Base-by-base conservation (phyloP, 805 yeast genomes). In the Candida loeiensis region DNA sequence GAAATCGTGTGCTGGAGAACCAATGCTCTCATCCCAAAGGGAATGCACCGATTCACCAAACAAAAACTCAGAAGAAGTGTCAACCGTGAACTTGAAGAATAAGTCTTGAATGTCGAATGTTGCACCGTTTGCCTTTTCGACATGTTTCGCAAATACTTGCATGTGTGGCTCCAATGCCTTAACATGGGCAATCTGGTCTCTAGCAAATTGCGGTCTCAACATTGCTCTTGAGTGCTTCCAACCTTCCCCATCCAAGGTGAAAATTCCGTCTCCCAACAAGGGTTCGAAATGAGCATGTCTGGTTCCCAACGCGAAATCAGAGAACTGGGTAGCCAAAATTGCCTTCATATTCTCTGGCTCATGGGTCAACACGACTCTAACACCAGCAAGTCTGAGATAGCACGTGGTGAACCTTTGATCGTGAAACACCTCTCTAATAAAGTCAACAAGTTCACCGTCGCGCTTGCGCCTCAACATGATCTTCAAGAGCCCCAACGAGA, bases 41-140 rank as follows among this genome's bases (percentile, higher is more conserved):
- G 61, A 50, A 31, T 55, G 56, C 33, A 56, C 57, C 6, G 64
- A 54, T 45, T 63, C 67, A 16, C 73, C 73, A 51, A 68, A 64
- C 39, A 68, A 58, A 46, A 66, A 66, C 49, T 68, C 72, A 17
- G 70, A 56, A 7, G 72, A 61, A 19, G 69, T 59, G 46, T 68
- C 73, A 40, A 66, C 54, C 12, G 73, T 66, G 15, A 64, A 55
- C 36, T 49, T 53, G 45, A 55, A 60, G 45, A 64, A 60, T 24
- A 54, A 54, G n/a, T 58, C 60, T 44, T 64, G 69, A 28, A 63
- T 39, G 44, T 64, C 67, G 45, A 64, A 53, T 8, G 51, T 42
- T 18, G 45, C 26, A 9, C 66, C 66, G n/a, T 53, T 24, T n/a
- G 29, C 12, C 8, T 29, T 41, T 14, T 45, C 35, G 33, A 56